Percentiles rank a stretch among this genome's conserved stretches.
Conservation (phyloP, 371 early-diverging fungal species). For the Apophysomyces variabilis region DNA sequence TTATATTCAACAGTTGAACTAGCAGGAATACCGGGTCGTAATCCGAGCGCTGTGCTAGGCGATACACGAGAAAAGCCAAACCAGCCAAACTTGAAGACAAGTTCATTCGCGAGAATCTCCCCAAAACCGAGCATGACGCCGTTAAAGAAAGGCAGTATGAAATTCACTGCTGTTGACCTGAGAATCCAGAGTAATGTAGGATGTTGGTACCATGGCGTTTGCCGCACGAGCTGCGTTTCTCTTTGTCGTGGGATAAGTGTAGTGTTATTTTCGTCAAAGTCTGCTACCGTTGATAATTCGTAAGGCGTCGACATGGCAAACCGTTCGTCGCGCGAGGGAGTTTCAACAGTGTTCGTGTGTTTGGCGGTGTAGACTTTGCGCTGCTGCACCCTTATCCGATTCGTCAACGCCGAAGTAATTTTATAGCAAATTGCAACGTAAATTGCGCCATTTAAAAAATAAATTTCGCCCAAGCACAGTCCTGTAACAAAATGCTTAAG, state of each 20-base stretch:
- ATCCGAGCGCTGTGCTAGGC: slow-evolving; percentile 31
- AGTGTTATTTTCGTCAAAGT: not conserved
- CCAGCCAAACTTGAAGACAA: slow-evolving; percentile 81
- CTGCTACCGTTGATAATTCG: not conserved
- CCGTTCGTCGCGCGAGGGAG: not conserved
- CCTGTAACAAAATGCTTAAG: too few species aligned
- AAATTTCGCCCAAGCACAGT: too few species aligned
- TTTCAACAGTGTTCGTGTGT: too few species aligned
- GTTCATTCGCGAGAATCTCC: slow-evolving; percentile 82
- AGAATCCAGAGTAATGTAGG: slow-evolving; percentile 47
- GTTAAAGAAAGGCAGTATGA: slow-evolving; percentile 75
- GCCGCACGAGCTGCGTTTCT: slow-evolving; percentile 20
- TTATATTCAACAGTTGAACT: slow-evolving; percentile 48
- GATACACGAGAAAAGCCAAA: slow-evolving; percentile 45
- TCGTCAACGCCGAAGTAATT: too few species aligned
- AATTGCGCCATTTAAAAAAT: too few species aligned
- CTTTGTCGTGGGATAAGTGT: not conserved
- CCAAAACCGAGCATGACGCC: slow-evolving; percentile 86
- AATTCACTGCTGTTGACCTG: slow-evolving; percentile 61
- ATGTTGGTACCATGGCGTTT: slow-evolving; percentile 53
- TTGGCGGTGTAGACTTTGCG: too few species aligned
- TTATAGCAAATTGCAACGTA: too few species aligned
- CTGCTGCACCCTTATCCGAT: too few species aligned
- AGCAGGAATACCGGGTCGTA: slow-evolving; percentile 35
- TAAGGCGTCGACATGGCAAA: not conserved